Base-by-base conservation (phyloP, 2,329 filamentous ascomycete genomes). In the Colletotrichum sp. region DNA sequence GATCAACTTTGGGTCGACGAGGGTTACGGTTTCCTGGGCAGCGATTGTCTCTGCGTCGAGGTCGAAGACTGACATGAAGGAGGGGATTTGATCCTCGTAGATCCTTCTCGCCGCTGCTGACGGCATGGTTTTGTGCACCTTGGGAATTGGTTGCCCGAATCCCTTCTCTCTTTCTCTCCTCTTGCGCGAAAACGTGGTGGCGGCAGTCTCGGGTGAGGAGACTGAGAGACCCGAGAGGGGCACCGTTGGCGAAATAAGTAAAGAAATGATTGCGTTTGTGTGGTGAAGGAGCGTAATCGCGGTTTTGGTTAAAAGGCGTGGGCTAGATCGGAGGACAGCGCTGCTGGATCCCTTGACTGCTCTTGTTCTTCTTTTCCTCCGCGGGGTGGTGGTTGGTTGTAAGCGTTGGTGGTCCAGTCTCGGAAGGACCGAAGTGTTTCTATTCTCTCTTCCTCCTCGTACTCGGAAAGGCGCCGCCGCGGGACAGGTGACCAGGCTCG, bases 41-140 rank as follows among this genome's bases (percentile, higher is more conserved):
- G 88, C 88, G 82, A 90, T 90, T 73, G 85, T 88, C 79, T 89
- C 89, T 79, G 86, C 85, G 81, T 93, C 92, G 79, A 93, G 88
- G 83, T 93, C 92, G 86, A 93, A 94, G 72, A 95, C 93, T 73
- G 93, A 93, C 93, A 94, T 94, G 81, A 95, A 94, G 26, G 93
- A 92, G 82, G 93, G 93, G 88, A 95, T 93, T 84, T 93, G 92
- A 82, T 93, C 92, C 87, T 93, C 91, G 83, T 92, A 93, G 80
- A 92, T 83, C 83, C 90, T 89, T 80, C 91, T 87, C 69, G 90
- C 88, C 75, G 91, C 88, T 79, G 92, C 90, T 80, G 91, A 92
- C 84, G 91, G 90, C 91, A 93, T 93, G 78, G 85, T 91, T 76
- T 65, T 62, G 67, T 76, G 74, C 36, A 76, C 74, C 71, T 76